phyloP scores from a whole-genome alignment of 768 basidiomycete genomes.

The Cyclocybe aegerita region DNA sequence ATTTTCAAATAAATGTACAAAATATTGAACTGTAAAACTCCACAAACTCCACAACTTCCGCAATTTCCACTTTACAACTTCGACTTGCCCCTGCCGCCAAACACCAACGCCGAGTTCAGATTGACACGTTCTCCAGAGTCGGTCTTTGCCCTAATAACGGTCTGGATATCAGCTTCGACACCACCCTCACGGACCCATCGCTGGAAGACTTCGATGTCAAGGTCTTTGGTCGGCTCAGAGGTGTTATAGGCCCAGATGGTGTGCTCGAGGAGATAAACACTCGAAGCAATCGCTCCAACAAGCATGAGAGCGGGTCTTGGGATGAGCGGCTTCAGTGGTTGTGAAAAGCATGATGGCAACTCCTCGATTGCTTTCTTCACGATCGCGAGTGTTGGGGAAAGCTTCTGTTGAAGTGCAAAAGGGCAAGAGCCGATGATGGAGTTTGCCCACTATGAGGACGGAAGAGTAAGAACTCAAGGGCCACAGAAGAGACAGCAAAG shows the following conservation, averaged over 20 bases:
- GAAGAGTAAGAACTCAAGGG: slow-evolving; percentile 1
- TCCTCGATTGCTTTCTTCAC: slow-evolving; percentile 39
- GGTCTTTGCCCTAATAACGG: slow-evolving; percentile 30
- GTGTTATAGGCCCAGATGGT: slow-evolving; percentile 53
- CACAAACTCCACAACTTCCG: too few species aligned
- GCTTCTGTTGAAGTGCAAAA: slow-evolving; percentile 20
- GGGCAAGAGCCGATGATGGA: slow-evolving; percentile 43
- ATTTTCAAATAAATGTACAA: background rate
- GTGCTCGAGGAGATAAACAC: slow-evolving; percentile 65
- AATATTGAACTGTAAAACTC: background rate
- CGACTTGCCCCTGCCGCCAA: slow-evolving; percentile 19
- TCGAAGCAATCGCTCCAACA: slow-evolving; percentile 53
- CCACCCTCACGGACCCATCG: slow-evolving; percentile 51
- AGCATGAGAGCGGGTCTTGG: slow-evolving; percentile 60
- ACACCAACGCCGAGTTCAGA: slow-evolving; percentile 33
- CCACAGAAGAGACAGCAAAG: background rate
- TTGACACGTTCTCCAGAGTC: slow-evolving; percentile 20
- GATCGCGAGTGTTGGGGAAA: slow-evolving; percentile 28
- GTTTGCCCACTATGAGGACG: slow-evolving; percentile 49
- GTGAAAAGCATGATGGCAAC: slow-evolving; percentile 38
- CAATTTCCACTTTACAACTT: slow-evolving; percentile 11
- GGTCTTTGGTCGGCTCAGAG: slow-evolving; percentile 27
- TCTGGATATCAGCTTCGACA: slow-evolving; percentile 34
- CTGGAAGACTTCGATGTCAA: slow-evolving; percentile 52
- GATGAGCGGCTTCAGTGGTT: slow-evolving; percentile 44